Evolutionary conservation across 2,329 filamentous ascomycete genomes (phyloP).

Genomic region (Trichocomaceae sp.): DNA sequence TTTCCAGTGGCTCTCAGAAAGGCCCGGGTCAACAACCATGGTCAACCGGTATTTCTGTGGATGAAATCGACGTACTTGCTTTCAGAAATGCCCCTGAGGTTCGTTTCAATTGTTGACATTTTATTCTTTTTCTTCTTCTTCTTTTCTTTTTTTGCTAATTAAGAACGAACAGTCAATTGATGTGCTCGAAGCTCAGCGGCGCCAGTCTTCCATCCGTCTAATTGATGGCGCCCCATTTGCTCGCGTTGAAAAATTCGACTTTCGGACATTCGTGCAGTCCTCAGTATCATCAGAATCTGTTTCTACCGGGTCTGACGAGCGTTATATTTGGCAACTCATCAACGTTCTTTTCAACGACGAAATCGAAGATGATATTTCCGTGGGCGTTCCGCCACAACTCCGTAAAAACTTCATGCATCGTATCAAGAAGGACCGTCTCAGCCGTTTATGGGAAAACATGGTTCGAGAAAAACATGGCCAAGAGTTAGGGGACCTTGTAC

Average conservation of each 20-base stretch:
- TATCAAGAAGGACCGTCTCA: conserved; percentile 44
- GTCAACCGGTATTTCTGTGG: conserved; percentile 46
- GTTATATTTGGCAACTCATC: conserved; percentile 72
- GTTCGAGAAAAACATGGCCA: conserved; percentile 58
- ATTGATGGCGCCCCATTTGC: conserved; percentile 55
- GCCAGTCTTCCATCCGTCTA: conserved; percentile 41
- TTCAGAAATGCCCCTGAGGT: conserved; percentile 21
- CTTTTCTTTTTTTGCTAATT: neutral
- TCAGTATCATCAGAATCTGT: conserved; percentile 21
- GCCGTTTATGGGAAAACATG: conserved; percentile 35
- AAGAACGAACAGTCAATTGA: conserved; percentile 19
- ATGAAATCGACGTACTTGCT: conserved; percentile 26
- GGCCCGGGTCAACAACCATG: conserved; percentile 42
- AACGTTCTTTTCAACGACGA: conserved; percentile 78
- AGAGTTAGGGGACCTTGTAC: conserved; percentile 58
- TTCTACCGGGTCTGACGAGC: conserved; percentile 33
- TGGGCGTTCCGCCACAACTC: conserved; percentile 34
- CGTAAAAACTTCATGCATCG: conserved; percentile 36
- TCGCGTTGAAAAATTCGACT: conserved; percentile 28
- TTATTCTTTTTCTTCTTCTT: neutral
- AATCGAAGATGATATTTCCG: conserved; percentile 41
- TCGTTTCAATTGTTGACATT: conserved; percentile 3
- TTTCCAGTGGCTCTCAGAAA: conserved; percentile 21
- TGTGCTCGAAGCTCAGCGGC: conserved; percentile 30
- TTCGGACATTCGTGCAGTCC: conserved; percentile 27